phyloP scores from a whole-genome alignment of 2,329 filamentous ascomycete genomes.

The Cladorrhinum sp. region DNA sequence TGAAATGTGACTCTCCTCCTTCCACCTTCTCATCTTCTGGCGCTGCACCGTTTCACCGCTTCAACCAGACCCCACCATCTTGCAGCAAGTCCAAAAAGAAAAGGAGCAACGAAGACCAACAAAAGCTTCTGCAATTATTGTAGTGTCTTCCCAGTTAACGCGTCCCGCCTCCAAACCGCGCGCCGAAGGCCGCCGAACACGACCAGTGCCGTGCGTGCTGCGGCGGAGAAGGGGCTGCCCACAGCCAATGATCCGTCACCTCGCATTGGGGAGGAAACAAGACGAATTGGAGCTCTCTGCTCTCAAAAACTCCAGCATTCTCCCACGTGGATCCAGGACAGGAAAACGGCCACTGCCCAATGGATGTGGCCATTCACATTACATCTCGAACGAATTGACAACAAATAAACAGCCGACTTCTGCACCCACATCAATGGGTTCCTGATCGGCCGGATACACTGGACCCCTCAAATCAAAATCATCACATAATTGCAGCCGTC shows the following conservation, averaged over 20 bases:
- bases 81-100: not conserved
- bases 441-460: not conserved
- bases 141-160: constrained; percentile 8
- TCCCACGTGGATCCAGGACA: constrained; percentile 14
- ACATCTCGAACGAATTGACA: constrained; percentile 18
- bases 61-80: not conserved
- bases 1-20: not conserved
- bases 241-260: constrained; percentile 18
- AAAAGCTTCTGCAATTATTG: constrained; percentile 6
- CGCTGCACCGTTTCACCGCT: not conserved
- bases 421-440: not conserved
- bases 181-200: constrained; percentile 18
- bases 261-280: constrained; percentile 19
- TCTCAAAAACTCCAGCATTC: constrained; percentile 1
- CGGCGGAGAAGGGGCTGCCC: constrained; percentile 6
- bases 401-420: constrained; percentile 21
- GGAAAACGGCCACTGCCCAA: constrained; percentile 21
- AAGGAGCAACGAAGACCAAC: constrained; percentile 20
- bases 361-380: constrained; percentile 12
- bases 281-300: too few relatives aligned
- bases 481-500: constrained; percentile 6
- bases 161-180: constrained; percentile 19
- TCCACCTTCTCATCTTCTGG: not conserved
- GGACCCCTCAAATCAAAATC: not conserved
- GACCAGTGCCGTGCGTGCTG: constrained; percentile 16